Conservation (phyloP, 2,329 filamentous ascomycete species). For the Fusarium proliferatum region DNA sequence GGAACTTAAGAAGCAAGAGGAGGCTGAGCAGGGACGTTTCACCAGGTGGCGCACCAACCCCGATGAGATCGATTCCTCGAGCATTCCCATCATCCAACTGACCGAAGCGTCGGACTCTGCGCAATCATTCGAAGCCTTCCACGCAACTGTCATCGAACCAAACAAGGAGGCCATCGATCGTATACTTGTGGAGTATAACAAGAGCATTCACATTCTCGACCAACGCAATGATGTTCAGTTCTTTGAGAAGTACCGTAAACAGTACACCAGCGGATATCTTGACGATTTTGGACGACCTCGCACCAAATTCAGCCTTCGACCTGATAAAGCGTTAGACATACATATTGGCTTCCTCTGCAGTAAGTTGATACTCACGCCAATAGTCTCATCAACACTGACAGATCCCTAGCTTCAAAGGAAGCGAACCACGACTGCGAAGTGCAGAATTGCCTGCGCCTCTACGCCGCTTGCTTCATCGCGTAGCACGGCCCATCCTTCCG, state of each 20-base stretch:
- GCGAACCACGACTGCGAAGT: background rate
- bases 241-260: background rate
- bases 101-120: background rate
- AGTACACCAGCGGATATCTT: background rate
- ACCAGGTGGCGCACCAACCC: background rate
- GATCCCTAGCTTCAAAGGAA: background rate
- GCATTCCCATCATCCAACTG: background rate
- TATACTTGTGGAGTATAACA: background rate
- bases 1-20: background rate
- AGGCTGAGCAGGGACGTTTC: background rate
- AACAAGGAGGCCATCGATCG: background rate
- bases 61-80: background rate
- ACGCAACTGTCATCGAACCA: background rate
- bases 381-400: accelerated
- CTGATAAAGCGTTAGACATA: background rate
- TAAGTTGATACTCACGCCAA: accelerated
- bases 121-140: background rate
- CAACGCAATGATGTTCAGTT: background rate
- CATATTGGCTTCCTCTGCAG: background rate
- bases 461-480: background rate
- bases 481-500: background rate
- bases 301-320: background rate
- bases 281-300: background rate
- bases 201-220: background rate
- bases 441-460: accelerated